phyloP scores from a whole-genome alignment of 441 rosid species.

The Pelargonium myrrhifolium region DNA sequence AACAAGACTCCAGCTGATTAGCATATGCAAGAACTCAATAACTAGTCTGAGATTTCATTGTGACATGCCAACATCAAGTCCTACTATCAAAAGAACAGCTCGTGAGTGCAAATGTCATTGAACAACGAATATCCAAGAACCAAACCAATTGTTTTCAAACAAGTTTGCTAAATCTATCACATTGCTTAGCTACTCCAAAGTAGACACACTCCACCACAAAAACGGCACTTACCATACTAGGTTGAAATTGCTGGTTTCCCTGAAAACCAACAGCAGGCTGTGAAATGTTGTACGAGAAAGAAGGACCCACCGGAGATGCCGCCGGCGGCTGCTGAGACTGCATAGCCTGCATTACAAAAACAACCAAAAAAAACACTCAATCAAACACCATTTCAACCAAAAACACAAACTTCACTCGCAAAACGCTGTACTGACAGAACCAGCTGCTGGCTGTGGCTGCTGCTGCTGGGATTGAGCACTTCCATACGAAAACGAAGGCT shows the following conservation, averaged over 20 bases:
- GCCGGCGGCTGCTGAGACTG: not conserved
- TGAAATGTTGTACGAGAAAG: constrained; percentile 22
- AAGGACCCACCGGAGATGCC: constrained; percentile 11
- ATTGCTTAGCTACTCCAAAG: not conserved
- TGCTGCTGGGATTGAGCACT: not conserved
- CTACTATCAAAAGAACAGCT: not conserved
- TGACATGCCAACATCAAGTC: not conserved
- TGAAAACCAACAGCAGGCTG: constrained; percentile 19
- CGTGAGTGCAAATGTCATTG: not conserved
- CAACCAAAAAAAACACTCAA: not conserved
- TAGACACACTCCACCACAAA: not conserved
- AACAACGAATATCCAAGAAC: not conserved
- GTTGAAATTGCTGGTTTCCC: constrained; percentile 16
- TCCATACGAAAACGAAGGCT: not conserved
- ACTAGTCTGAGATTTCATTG: not conserved
- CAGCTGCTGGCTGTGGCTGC: constrained; percentile 1
- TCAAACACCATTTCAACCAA: not conserved
- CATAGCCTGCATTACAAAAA: not conserved
- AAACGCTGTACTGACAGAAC: not conserved
- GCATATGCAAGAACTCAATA: not conserved
- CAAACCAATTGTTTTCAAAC: not conserved
- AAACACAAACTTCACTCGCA: not conserved
- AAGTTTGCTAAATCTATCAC: not conserved
- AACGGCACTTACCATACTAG: constrained; percentile 21
- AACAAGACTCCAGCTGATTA: not conserved